These are phyloP conservation scores for Gamsiella multidivaricata DNA, from an alignment of 192 early-diverging fungal genomes.

Conservation along the genomic window DNA sequence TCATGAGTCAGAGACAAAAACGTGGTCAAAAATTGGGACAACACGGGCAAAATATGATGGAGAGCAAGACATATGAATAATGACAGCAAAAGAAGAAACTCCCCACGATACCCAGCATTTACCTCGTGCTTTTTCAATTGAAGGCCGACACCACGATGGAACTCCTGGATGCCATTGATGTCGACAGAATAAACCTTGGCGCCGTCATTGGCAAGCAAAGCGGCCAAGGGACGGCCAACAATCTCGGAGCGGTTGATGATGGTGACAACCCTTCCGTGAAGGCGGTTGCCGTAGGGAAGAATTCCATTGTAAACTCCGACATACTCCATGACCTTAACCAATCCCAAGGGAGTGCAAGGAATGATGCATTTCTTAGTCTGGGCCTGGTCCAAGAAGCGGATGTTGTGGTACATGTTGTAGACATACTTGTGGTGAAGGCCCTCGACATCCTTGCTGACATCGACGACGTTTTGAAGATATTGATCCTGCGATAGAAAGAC, in stretches of 20 bases:
- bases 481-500: conserved; percentile 71
- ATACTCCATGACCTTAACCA: conserved; percentile 97
- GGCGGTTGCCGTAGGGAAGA: conserved; percentile 91
- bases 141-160: conserved; percentile 76
- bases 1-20: no score
- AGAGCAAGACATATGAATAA: no score
- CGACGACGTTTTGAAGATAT: conserved; percentile 93
- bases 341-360: conserved; percentile 97
- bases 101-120: no score
- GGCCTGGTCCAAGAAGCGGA: conserved; percentile 85
- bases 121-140: conserved; percentile 75
- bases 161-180: conserved; percentile 85
- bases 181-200: conserved; percentile 97
- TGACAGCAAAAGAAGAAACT: no score
- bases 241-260: conserved; percentile 97
- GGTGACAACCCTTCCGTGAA: conserved; percentile 93
- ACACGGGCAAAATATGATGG: no score
- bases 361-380: conserved; percentile 94
- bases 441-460: conserved; percentile 93
- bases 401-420: conserved; percentile 97
- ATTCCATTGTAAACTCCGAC: conserved; percentile 93
- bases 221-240: conserved; percentile 96
- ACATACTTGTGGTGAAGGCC: conserved; percentile 94
- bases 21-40: no score
- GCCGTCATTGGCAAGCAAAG: conserved; percentile 97